Base-by-base conservation (phyloP, 2,329 filamentous ascomycete genomes). In the Volutella citrinella region DNA sequence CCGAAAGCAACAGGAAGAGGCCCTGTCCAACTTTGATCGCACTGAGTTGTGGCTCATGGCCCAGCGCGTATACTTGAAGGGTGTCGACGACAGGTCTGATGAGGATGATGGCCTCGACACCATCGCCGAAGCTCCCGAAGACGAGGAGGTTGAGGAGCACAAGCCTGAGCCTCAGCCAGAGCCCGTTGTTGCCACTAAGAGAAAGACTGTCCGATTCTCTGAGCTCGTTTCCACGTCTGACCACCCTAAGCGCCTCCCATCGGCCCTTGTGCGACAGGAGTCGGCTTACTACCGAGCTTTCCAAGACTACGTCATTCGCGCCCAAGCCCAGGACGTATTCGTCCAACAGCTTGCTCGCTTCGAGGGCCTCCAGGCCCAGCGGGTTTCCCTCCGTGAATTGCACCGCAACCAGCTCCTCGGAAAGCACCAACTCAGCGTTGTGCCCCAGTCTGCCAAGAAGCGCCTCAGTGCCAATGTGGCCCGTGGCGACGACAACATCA, bases 221-320 rank as follows among this genome's bases (percentile, higher is more conserved):
- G 72, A 80, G 41, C 62, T 66, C 34, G 62, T 69, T 42, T 64
- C 62, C 24, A 61, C 60, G 48, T 65, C 57, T 40, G 63, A 68
- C 22, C 59, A 69, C 25, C 71, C 74, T 16, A 69, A 69, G 49
- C 63, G 61, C 21, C 63, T 80, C 13, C 75, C 75, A 9, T 64
- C 73, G 35, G 66, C 72, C 62, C 61, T 81, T 19, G 37, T 60
- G 16, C 70, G 69, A 37, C 69, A 76, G 54, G 86, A 93, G 53
- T 82, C 84, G 5, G 85, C 90, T 6, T 96, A 95, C 63, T 91
- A 89, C 65, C 83, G 86, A 42, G 88, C 88, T 9, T 96, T 95
- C 59, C 81, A 88, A 48, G 80, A 84, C 54, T 76, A 87, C 47
- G 68, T 82, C 27, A 74, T 85, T 38, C 77, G 78, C 19, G 79